Evolutionary conservation across 2,329 filamentous ascomycete genomes (phyloP).

Genomic region (Didymella segeticola): DNA sequence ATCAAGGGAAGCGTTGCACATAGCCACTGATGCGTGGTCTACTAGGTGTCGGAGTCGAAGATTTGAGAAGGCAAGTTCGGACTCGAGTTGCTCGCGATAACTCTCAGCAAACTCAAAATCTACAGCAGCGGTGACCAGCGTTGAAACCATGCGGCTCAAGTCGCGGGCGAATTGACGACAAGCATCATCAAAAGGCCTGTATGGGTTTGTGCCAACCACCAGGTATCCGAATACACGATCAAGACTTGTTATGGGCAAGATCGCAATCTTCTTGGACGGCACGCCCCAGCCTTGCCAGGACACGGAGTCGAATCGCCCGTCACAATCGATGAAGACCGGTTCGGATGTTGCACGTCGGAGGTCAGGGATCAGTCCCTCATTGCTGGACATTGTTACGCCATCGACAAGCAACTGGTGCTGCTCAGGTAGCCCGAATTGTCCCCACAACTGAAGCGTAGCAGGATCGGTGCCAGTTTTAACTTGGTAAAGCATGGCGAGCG

Average conservation of each 20-base stretch:
- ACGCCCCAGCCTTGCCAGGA: conserved; percentile 30
- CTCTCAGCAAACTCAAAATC: conserved; percentile 20
- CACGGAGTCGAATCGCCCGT: conserved; percentile 30
- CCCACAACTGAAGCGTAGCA: conserved; percentile 23
- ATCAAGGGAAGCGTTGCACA: conserved; percentile 28
- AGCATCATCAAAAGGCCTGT: conserved; percentile 33
- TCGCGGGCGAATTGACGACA: conserved; percentile 40
- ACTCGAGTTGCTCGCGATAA: conserved; percentile 31
- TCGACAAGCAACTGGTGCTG: conserved; percentile 31
- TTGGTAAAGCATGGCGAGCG: conserved; percentile 34
- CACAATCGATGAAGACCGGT: conserved; percentile 21
- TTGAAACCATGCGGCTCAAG: conserved; percentile 32
- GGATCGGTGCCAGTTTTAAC: conserved; percentile 5
- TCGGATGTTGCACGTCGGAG: conserved; percentile 23
- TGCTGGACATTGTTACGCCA: conserved; percentile 16
- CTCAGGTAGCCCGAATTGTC: conserved; percentile 31
- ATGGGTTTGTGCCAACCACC: conserved; percentile 42
- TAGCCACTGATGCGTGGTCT: conserved; percentile 37
- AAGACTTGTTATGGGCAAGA: conserved; percentile 25
- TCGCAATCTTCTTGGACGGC: conserved; percentile 30
- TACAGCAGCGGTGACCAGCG: conserved; percentile 27
- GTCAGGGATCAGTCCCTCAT: conserved; percentile 26
- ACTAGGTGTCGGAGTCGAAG: conserved; percentile 35
- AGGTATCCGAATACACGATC: conserved; percentile 29
- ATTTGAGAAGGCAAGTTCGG: conserved; percentile 32